phyloP scores from a whole-genome alignment of 495 filamentous ascomycete species.

The Aspergillus conjunctus region DNA sequence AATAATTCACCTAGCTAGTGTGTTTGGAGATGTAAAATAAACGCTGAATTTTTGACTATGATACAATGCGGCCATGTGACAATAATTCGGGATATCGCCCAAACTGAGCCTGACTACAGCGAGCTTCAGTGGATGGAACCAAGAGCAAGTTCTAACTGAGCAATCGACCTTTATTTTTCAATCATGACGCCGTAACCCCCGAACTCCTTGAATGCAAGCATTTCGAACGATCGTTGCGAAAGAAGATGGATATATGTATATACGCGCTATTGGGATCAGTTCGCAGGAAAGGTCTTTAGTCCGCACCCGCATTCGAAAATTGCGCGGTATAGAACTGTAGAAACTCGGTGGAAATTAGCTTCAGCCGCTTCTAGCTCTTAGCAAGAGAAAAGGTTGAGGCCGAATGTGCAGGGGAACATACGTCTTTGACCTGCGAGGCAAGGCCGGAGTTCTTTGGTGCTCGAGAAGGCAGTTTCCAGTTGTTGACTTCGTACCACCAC shows the following conservation, averaged over 20 bases:
- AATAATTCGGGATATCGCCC: no score
- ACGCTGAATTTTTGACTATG: no score
- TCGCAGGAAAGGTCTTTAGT: conserved; percentile 23
- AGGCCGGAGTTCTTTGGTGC: conserved; percentile 33
- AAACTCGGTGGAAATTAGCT: conserved; percentile 44
- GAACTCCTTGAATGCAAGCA: conserved; percentile 11
- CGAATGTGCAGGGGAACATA: conserved; percentile 37
- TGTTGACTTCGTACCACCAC: conserved; percentile 93
- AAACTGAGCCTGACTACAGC: no score
- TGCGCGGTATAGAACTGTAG: conserved; percentile 49
- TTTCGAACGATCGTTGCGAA: not conserved
- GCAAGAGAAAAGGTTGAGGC: not conserved
- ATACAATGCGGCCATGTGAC: no score
- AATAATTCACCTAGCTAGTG: no score
- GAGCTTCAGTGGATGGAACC: no score
- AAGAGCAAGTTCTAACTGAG: no score
- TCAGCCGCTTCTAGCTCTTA: not conserved
- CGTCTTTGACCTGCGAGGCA: conserved; percentile 49
- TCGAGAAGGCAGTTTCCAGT: conserved; percentile 66
- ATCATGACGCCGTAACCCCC: no score
- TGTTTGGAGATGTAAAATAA: no score
- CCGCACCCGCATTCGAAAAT: conserved; percentile 43
- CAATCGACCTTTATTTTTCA: no score
- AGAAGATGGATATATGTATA: not conserved
- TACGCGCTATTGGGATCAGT: not conserved